Percentiles rank a stretch among this genome's conserved stretches.
Conservation (phyloP, 345 rosid species). For the Populus deltoides region DNA sequence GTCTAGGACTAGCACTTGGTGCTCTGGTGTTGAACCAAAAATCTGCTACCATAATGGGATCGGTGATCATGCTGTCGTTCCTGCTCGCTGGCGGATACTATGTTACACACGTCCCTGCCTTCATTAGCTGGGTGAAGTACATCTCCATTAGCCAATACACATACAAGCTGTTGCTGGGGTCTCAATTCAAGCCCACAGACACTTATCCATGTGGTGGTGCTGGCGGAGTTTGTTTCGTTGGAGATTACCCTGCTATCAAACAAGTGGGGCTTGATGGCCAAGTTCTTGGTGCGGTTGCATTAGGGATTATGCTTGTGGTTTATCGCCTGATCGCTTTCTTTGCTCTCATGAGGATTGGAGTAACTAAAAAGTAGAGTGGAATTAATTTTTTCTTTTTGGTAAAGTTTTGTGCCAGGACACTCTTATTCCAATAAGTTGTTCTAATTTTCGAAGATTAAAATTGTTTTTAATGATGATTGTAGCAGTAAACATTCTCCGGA, state of each 20-base stretch:
- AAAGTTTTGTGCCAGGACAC: not conserved
- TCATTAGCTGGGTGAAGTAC: slow-evolving; percentile 49
- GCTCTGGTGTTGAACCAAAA: slow-evolving; percentile 48
- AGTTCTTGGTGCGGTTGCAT: slow-evolving; percentile 24
- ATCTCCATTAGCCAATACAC: slow-evolving; percentile 39
- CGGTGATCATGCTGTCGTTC: slow-evolving; percentile 39
- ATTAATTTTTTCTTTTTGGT: not conserved
- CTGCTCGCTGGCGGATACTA: slow-evolving; percentile 48
- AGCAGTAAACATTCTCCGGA: no score
- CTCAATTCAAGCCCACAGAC: slow-evolving; percentile 39
- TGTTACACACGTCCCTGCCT: slow-evolving; percentile 46
- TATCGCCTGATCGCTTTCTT: slow-evolving; percentile 49
- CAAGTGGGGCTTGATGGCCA: slow-evolving; percentile 41
- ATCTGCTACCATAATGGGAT: slow-evolving; percentile 37
- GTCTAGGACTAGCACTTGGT: slow-evolving; percentile 57
- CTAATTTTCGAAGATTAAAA: no score
- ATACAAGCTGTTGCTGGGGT: slow-evolving; percentile 41
- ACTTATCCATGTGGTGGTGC: slow-evolving; percentile 28
- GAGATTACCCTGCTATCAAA: slow-evolving; percentile 42
- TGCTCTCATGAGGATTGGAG: slow-evolving; percentile 45
- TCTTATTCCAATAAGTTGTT: not conserved
- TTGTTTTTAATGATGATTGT: no score
- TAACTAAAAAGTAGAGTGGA: slow-evolving; percentile 14
- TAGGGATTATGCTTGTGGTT: slow-evolving; percentile 41
- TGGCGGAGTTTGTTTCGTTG: slow-evolving; percentile 34